phyloP scores from a whole-genome alignment of 305 asterid genomes.

The Fraxinus baroniana region DNA sequence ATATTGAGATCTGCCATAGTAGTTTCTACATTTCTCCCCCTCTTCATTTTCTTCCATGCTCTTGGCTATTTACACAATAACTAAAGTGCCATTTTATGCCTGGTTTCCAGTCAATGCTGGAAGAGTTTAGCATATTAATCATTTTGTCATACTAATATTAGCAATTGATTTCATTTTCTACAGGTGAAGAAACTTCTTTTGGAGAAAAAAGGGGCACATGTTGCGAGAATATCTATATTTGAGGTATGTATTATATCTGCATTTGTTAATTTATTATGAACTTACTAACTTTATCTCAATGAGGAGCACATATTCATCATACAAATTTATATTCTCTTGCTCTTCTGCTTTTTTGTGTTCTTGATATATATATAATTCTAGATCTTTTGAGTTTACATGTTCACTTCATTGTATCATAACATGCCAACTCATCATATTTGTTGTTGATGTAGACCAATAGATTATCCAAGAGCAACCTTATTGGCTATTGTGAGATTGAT shows the following conservation, averaged over 20 bases:
- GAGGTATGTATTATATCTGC: slow-evolving; percentile 59
- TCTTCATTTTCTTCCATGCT: not conserved
- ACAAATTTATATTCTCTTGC: not conserved
- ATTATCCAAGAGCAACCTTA: slow-evolving; percentile 73
- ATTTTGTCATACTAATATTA: slow-evolving; percentile 12
- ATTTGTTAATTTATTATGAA: not conserved
- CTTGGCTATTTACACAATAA: not conserved
- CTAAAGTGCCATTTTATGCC: slow-evolving; percentile 2
- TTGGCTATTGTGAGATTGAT: slow-evolving; percentile 88
- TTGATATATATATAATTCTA: not conserved
- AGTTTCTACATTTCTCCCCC: not conserved
- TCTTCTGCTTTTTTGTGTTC: not conserved
- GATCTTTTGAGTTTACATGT: slow-evolving; percentile 14
- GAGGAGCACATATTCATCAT: slow-evolving; percentile 12
- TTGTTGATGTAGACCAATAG: slow-evolving; percentile 77
- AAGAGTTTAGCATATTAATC: not conserved
- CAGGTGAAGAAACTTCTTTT: slow-evolving; percentile 91
- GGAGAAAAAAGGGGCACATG: slow-evolving; percentile 84
- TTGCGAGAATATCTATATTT: slow-evolving; percentile 80
- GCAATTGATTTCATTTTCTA: slow-evolving; percentile 20
- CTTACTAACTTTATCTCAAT: not conserved
- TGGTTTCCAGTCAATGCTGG: not conserved
- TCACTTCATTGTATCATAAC: slow-evolving; percentile 18
- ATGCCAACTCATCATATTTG: slow-evolving; percentile 12
- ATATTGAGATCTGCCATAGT: slow-evolving; percentile 11